Evolutionary conservation across 2,329 filamentous ascomycete genomes (phyloP).

Genomic region (Diaporthe amygdali): DNA sequence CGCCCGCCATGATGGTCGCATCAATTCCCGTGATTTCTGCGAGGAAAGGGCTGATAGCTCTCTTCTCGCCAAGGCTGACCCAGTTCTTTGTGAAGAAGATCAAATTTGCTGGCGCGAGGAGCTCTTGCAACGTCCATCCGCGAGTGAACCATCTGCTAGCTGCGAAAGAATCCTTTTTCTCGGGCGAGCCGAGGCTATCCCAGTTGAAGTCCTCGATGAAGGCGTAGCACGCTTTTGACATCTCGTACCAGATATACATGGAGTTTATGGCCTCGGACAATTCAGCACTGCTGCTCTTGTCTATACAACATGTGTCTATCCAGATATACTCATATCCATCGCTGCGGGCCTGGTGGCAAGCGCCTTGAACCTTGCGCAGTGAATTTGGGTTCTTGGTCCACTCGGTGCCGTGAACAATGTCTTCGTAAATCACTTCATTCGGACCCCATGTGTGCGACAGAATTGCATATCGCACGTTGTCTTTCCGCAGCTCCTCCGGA

Average conservation of each 20-base stretch:
- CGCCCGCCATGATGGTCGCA: conserved; percentile 21
- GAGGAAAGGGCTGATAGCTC: neutral
- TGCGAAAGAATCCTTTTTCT: neutral
- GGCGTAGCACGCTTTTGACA: conserved; percentile 1
- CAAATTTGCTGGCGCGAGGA: conserved; percentile 25
- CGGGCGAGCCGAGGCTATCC: neutral
- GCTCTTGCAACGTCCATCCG: conserved; percentile 25
- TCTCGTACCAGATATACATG: conserved; percentile 11
- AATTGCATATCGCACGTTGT: neutral
- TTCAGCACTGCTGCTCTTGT: conserved; percentile 8
- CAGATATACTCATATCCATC: conserved; percentile 8
- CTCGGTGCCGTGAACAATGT: neutral
- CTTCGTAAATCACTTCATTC: neutral
- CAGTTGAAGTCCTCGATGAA: conserved; percentile 14
- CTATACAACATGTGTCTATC: conserved; percentile 20
- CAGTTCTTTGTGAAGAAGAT: conserved; percentile 27
- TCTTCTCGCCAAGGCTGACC: conserved; percentile 17
- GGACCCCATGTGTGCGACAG: neutral
- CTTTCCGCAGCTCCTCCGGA: neutral
- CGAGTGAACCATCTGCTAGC: conserved; percentile 15
- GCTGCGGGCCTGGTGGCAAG: neutral
- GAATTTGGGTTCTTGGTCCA: neutral
- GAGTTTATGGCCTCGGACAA: conserved; percentile 5
- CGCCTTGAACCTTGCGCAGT: conserved; percentile 3
- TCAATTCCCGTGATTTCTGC: conserved; percentile 7